A percentile compares a stretch with the other conserved stretches of the same genome.
These are phyloP conservation scores for Malassezia japonica DNA, from an alignment of 1,284 basidiomycete species.

Conservation along the genomic window DNA sequence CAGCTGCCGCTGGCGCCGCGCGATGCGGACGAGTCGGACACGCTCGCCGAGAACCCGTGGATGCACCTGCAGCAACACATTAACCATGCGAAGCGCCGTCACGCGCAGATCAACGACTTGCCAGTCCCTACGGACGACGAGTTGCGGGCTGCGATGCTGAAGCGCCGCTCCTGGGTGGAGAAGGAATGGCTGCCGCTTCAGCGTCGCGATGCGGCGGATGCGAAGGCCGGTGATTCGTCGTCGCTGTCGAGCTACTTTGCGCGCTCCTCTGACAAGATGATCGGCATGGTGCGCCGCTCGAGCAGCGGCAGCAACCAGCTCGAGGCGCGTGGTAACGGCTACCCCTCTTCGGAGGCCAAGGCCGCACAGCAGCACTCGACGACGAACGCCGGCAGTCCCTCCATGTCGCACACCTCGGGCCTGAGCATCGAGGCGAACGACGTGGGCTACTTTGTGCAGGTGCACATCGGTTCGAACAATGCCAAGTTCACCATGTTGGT, in stretches of 20 bases:
- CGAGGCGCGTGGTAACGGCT: slow-evolving; percentile 2
- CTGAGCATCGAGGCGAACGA: slow-evolving; percentile 62
- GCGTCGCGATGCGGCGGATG: not conserved
- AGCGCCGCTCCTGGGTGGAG: slow-evolving; percentile 37
- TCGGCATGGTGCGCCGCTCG: slow-evolving; percentile 1
- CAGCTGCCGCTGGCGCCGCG: not conserved
- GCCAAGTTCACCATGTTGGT: slow-evolving; percentile 60
- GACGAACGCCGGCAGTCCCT: slow-evolving; percentile 42
- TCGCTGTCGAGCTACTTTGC: not conserved
- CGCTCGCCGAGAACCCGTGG: slow-evolving; percentile 13
- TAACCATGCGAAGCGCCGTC: slow-evolving; percentile 59
- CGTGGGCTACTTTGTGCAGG: slow-evolving; percentile 60
- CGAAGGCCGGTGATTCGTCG: not conserved
- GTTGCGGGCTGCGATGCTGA: slow-evolving; percentile 55
- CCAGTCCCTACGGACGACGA: slow-evolving; percentile 53
- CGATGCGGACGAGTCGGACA: not conserved
- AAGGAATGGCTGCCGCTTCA: not conserved
- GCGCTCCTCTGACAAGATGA: not conserved
- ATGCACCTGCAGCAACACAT: slow-evolving; percentile 59
- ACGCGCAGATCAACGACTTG: slow-evolving; percentile 62
- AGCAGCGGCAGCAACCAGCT: not conserved
- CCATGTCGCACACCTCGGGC: slow-evolving; percentile 58
- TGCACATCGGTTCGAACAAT: slow-evolving; percentile 70
- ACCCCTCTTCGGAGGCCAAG: slow-evolving; percentile 9
- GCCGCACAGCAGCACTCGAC: slow-evolving; percentile 18